phyloP scores from a whole-genome alignment of 257 asterid genomes.

The Anisodus tanguticus region DNA sequence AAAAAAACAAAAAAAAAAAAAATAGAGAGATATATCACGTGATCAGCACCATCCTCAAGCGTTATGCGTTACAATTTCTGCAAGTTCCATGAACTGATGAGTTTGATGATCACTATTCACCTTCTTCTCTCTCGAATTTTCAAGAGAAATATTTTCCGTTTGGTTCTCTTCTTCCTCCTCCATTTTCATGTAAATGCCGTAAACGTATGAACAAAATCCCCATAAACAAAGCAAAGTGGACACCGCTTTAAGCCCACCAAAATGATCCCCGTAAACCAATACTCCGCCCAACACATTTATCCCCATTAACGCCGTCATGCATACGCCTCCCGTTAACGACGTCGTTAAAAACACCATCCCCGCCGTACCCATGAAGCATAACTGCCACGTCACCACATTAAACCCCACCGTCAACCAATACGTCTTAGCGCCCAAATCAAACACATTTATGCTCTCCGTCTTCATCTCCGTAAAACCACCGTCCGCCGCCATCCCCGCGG shows the following conservation, averaged over 20 bases:
- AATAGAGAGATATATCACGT: background rate
- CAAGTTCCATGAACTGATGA: slow-evolving; percentile 33
- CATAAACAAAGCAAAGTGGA: slow-evolving; percentile 66
- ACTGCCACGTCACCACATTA: slow-evolving; percentile 62
- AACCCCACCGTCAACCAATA: slow-evolving; percentile 61
- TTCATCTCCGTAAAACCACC: slow-evolving; percentile 55
- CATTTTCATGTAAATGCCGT: slow-evolving; percentile 50
- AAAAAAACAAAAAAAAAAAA: background rate
- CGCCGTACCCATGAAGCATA: slow-evolving; percentile 81
- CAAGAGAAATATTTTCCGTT: background rate
- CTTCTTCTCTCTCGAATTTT: background rate
- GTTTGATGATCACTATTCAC: background rate
- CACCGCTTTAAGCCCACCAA: slow-evolving; percentile 68
- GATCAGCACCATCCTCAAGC: slow-evolving; percentile 10
- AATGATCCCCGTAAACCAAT: slow-evolving; percentile 58
- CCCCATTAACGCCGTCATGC: slow-evolving; percentile 78
- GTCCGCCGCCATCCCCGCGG: slow-evolving; percentile 49
- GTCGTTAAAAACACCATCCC: slow-evolving; percentile 86
- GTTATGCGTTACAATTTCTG: slow-evolving; percentile 34
- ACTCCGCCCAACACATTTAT: slow-evolving; percentile 69
- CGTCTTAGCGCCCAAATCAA: slow-evolving; percentile 58
- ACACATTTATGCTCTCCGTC: slow-evolving; percentile 45
- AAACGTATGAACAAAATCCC: slow-evolving; percentile 73
- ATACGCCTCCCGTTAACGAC: slow-evolving; percentile 72
- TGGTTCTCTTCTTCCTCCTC: background rate